Evolutionary conservation across 2,329 filamentous ascomycete genomes (phyloP), one percentile per base, ranked within the genome.

Genomic region (Scortechinia acanthostroma): DNA sequence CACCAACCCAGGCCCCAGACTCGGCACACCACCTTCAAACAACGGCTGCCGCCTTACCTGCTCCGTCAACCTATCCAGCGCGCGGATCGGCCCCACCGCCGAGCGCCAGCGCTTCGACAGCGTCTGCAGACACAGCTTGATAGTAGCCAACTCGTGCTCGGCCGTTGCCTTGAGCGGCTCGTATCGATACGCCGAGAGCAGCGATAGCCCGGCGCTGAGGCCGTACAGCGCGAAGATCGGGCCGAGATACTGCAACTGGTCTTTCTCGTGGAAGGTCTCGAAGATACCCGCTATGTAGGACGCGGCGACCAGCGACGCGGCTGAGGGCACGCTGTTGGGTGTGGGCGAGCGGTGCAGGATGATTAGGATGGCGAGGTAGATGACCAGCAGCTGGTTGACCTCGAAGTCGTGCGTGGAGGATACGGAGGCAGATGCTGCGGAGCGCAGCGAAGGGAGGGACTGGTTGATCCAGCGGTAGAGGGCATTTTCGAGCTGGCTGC

Each of bases 221-320:
- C 60, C 61, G 44, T 66, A 66, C 49, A 68, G 66, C 3, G 64
- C 63, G 45, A 62, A 67, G 3, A 65, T 62, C 0, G 64, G 62
- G 0, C 63, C 64, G 1, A 67, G 50, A 21, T 61, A 65, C 19
- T 61, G 58, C 10, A 68, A 55, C 42, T 69, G 63, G 43, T 65
- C 63, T 0, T 61, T 49, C 1, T 64, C 6, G 6, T 15, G 6
- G 17, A 40, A 40, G 6, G 14, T 17, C 17, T 40, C 17, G 17
- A 15, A 40, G 6, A 40, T 40, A 17, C 35, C 35, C 6, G 35
- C 6, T 13, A 40, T 40, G 20, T 10, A 40, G 6, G 35, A 40
- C 6, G 35, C 14, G 13, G 35, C 35, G 10, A 40, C 17, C 14
- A 40, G 17, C 17, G 35, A 64, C 3, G 59, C 60, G 5, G 61